These are phyloP conservation scores for Podila verticillata DNA, from an alignment of 192 early-diverging fungal species.

Conservation along the genomic window DNA sequence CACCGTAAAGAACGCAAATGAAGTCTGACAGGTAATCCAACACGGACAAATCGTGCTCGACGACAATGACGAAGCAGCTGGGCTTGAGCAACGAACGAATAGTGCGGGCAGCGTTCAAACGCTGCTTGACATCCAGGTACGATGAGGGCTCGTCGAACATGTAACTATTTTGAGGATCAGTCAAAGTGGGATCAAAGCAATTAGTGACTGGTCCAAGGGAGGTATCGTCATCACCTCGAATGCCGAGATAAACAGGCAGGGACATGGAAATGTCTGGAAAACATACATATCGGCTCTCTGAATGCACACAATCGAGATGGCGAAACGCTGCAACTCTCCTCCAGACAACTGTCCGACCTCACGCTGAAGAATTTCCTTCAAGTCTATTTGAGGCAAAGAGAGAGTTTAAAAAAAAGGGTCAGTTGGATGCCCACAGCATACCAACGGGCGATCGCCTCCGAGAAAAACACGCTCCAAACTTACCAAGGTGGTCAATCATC, in stretches of 20 bases:
- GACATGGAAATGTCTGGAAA: background rate
- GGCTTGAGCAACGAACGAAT: constrained; percentile 85
- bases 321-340: constrained; percentile 98
- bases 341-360: constrained; percentile 88
- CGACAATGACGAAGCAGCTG: constrained; percentile 89
- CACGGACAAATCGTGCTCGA: constrained; percentile 99
- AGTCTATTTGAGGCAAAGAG: constrained; percentile 59
- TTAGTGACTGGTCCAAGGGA: background rate
- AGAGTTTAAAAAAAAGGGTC: background rate
- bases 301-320: constrained; percentile 87
- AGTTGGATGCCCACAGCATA: background rate
- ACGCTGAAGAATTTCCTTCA: constrained; percentile 85
- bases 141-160: constrained; percentile 99
- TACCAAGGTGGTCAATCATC: constrained; percentile 77
- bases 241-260: background rate
- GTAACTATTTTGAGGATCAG: constrained; percentile 61
- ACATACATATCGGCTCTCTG: constrained; percentile 88
- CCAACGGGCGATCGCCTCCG: no score
- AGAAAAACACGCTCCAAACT: constrained; percentile 7
- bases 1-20: constrained; percentile 98
- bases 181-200: background rate
- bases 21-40: constrained; percentile 98
- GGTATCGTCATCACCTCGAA: background rate
- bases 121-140: constrained; percentile 98
- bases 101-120: constrained; percentile 93